phyloP scores from a whole-genome alignment of 164 flowering plant species.

The Stephania cephalantha region DNA sequence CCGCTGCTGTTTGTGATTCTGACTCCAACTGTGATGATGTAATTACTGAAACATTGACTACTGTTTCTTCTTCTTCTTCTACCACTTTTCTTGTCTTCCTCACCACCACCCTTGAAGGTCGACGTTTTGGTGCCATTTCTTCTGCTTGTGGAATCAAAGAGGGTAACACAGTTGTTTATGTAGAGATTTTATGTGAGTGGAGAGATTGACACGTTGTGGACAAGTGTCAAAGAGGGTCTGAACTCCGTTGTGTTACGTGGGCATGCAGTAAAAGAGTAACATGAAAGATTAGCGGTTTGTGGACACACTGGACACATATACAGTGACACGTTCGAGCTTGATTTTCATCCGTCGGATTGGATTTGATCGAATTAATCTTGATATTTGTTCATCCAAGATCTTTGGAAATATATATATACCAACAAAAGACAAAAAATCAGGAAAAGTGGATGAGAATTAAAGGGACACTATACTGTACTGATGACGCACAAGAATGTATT shows the following conservation, averaged over 20 bases:
- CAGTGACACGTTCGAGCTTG: too few relatives aligned
- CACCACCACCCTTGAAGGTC: conserved; percentile 1
- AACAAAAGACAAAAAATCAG: too few relatives aligned
- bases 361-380: too few relatives aligned
- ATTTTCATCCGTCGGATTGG: too few relatives aligned
- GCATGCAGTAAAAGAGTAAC: background rate
- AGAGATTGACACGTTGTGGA: background rate
- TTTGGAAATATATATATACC: too few relatives aligned
- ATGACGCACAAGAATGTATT: too few relatives aligned
- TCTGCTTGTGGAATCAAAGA: background rate
- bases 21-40: background rate
- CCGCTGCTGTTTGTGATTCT: too few relatives aligned
- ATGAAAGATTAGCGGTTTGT: too few relatives aligned
- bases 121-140: conserved; percentile 41
- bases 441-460: too few relatives aligned
- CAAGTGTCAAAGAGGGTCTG: background rate
- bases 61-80: conserved; percentile 28
- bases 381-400: too few relatives aligned
- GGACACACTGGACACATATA: too few relatives aligned
- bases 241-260: background rate
- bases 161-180: background rate
- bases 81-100: conserved; percentile 34
- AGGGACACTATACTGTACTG: too few relatives aligned
- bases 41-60: conserved; percentile 27
- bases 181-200: background rate